Evolutionary conservation across 352 stramenopile genomes (phyloP).

Genomic region (Phytophthora podocarpi): DNA sequence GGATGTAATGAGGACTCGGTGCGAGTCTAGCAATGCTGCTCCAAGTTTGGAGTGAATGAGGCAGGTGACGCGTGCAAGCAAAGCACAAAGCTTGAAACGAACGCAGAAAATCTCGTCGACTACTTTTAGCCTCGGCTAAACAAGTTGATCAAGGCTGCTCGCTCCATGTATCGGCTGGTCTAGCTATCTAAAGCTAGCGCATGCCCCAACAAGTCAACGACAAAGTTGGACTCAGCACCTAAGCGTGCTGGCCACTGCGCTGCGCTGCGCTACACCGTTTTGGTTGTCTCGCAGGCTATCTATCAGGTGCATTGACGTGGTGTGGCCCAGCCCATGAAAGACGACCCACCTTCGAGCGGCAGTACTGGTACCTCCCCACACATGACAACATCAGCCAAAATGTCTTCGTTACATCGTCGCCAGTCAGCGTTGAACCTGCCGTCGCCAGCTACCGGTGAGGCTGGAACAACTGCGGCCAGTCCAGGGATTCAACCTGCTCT

Average conservation of each 20-base stretch:
- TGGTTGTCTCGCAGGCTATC: slow-evolving; percentile 5
- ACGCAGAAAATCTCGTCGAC: slow-evolving; percentile 23
- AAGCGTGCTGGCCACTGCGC: slow-evolving; percentile 14
- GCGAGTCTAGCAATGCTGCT: neutral
- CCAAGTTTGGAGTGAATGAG: too few relatives aligned
- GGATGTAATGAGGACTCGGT: too few relatives aligned
- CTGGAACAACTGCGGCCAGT: neutral
- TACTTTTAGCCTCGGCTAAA: slow-evolving; percentile 26
- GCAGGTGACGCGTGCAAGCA: slow-evolving; percentile 2
- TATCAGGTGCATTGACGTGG: slow-evolving; percentile 25
- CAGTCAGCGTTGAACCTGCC: slow-evolving; percentile 49
- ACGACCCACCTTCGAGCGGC: slow-evolving; percentile 10
- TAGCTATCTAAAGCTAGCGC: slow-evolving; percentile 35
- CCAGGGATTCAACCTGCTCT: slow-evolving; percentile 16
- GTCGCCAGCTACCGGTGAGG: neutral
- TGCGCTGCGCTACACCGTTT: slow-evolving; percentile 22
- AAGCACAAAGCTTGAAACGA: slow-evolving; percentile 24
- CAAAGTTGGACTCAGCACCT: slow-evolving; percentile 27
- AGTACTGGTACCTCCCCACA: slow-evolving; percentile 7
- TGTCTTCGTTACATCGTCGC: slow-evolving; percentile 51
- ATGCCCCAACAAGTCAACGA: slow-evolving; percentile 22
- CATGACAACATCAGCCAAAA: slow-evolving; percentile 42
- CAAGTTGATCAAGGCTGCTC: neutral
- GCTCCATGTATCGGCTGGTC: slow-evolving; percentile 18
- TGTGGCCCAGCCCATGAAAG: slow-evolving; percentile 17